A percentile compares a stretch with the other conserved stretches of the same genome.
phyloP scores from a whole-genome alignment of 257 asterid species.

The Nicotiana paniculata region DNA sequence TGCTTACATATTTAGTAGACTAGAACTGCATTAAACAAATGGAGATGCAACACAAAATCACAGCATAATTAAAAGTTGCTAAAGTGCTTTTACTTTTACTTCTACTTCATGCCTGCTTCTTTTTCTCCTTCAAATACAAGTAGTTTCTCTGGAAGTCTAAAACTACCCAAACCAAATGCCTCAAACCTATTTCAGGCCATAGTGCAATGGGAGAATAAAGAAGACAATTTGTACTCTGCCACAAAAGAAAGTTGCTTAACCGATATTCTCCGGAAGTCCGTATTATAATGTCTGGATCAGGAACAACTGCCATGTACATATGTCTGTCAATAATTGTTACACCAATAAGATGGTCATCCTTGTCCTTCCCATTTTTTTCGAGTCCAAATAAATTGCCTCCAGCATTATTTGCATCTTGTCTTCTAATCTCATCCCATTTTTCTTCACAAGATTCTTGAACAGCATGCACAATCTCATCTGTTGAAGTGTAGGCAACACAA shows the following conservation, averaged over 20 bases:
- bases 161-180: slow-evolving; percentile 57
- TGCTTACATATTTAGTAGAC: background rate
- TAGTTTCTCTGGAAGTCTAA: slow-evolving; percentile 54
- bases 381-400: slow-evolving; percentile 10
- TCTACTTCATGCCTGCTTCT: slow-evolving; percentile 24
- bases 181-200: slow-evolving; percentile 76
- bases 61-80: background rate
- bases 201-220: slow-evolving; percentile 57
- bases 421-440: slow-evolving; percentile 27
- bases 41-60: background rate
- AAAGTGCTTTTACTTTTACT: background rate
- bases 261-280: slow-evolving; percentile 86
- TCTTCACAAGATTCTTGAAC: slow-evolving; percentile 47
- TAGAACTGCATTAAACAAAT: background rate
- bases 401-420: slow-evolving; percentile 6
- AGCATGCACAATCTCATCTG: slow-evolving; percentile 63
- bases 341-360: slow-evolving; percentile 17
- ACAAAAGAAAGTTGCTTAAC: slow-evolving; percentile 71
- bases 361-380: slow-evolving; percentile 14
- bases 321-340: slow-evolving; percentile 46
- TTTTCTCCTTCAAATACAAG: slow-evolving; percentile 37
- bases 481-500: slow-evolving; percentile 83
- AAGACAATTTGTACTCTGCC: slow-evolving; percentile 65
- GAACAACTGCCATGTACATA: slow-evolving; percentile 61
- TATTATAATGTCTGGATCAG: slow-evolving; percentile 66